These are phyloP conservation scores for Acacia confusa DNA, from an alignment of 306 rosid genomes.

Conservation along the genomic window DNA sequence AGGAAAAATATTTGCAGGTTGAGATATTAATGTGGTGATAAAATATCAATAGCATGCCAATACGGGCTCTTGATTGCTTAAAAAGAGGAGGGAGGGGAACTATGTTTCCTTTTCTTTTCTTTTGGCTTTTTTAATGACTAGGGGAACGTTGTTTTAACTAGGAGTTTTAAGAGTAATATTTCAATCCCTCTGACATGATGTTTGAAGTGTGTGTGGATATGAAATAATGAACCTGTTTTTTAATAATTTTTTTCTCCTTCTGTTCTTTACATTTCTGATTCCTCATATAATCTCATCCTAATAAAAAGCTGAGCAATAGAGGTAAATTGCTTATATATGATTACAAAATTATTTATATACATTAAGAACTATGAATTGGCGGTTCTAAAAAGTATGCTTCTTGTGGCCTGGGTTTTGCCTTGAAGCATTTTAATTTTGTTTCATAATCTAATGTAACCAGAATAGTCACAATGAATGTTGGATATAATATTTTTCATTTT, in stretches of 20 bases:
- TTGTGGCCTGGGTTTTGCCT: conserved; percentile 17
- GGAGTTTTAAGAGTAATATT: background rate
- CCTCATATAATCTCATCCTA: background rate
- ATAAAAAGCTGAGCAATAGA: background rate
- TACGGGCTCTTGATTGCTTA: background rate
- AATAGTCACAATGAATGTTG: conserved; percentile 18
- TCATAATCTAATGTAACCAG: conserved; percentile 21
- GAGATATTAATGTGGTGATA: conserved; percentile 5
- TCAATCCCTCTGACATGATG: background rate
- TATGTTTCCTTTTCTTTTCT: background rate
- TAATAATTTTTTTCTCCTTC: background rate
- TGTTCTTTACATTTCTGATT: background rate
- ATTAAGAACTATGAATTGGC: background rate
- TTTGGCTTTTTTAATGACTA: background rate
- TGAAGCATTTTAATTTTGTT: conserved; percentile 5
- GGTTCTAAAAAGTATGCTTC: conserved; percentile 22
- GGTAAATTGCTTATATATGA: background rate
- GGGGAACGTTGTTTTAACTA: background rate
- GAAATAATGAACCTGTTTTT: background rate
- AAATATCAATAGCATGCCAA: background rate
- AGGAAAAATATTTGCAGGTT: background rate
- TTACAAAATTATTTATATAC: background rate
- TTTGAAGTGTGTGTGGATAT: background rate
- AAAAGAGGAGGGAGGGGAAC: background rate
- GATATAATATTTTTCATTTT: conserved; percentile 13